A percentile compares a stretch with the other conserved stretches of the same genome.
phyloP scores from a whole-genome alignment of 192 early-diverging fungal genomes.

The Haplosporangium gracile region DNA sequence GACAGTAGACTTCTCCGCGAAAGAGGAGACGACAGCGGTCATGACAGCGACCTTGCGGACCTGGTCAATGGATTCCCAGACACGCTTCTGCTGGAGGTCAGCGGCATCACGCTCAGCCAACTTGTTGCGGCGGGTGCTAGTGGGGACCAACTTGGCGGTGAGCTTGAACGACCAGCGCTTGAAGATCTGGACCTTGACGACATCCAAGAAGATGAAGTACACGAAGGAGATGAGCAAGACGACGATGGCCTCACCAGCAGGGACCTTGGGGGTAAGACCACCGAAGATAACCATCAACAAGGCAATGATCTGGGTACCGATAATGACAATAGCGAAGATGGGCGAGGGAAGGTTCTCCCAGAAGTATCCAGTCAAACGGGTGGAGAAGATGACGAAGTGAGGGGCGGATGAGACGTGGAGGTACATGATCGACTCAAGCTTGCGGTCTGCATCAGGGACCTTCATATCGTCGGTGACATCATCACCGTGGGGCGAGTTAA shows the following conservation, averaged over 20 bases:
- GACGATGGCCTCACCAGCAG: slow-evolving; percentile 73
- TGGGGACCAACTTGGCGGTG: slow-evolving; percentile 84
- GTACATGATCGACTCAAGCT: slow-evolving; percentile 88
- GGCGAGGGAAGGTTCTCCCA: slow-evolving; percentile 82
- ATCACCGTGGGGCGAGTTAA: slow-evolving; percentile 1
- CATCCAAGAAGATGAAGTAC: slow-evolving; percentile 82
- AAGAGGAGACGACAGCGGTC: slow-evolving; percentile 41
- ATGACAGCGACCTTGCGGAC: slow-evolving; percentile 48
- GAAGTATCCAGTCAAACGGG: slow-evolving; percentile 81
- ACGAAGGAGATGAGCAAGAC: slow-evolving; percentile 77
- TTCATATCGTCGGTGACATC: slow-evolving; percentile 4
- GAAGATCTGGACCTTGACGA: slow-evolving; percentile 86
- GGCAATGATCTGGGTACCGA: slow-evolving; percentile 88
- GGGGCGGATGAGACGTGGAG: slow-evolving; percentile 85
- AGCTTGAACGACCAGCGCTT: slow-evolving; percentile 87
- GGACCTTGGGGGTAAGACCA: slow-evolving; percentile 61
- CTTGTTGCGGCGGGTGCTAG: slow-evolving; percentile 67
- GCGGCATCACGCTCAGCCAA: slow-evolving; percentile 64
- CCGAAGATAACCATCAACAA: slow-evolving; percentile 79
- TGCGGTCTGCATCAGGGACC: slow-evolving; percentile 27
- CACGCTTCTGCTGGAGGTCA: slow-evolving; percentile 59
- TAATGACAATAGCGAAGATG: slow-evolving; percentile 77
- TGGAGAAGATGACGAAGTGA: slow-evolving; percentile 92
- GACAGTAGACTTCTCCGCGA: slow-evolving; percentile 1
- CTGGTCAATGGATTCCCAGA: slow-evolving; percentile 50